These are phyloP conservation scores for Metarhizium brunneum DNA, from an alignment of 2,329 filamentous ascomycete genomes.

Conservation along the genomic window DNA sequence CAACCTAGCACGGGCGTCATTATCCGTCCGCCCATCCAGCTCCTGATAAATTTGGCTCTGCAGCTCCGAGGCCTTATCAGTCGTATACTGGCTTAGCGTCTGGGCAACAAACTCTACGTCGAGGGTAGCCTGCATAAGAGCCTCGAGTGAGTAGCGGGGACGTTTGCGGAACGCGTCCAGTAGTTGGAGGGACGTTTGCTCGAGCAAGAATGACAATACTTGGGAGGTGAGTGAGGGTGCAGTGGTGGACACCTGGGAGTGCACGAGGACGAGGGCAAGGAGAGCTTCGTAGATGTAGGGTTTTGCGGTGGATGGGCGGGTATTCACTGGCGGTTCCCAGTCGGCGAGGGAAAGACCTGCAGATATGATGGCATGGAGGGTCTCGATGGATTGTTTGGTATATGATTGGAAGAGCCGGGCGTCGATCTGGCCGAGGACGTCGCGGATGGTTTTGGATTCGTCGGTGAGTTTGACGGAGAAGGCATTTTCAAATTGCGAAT, in stretches of 20 bases:
- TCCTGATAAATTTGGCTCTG: conserved; percentile 91
- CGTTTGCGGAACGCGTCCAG: conserved; percentile 68
- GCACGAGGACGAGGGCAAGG: conserved; percentile 77
- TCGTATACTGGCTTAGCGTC: conserved; percentile 83
- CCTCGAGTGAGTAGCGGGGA: conserved; percentile 61
- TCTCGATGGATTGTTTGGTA: conserved; percentile 65
- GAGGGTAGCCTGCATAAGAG: conserved; percentile 92
- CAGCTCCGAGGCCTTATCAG: conserved; percentile 67
- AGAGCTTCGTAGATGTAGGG: conserved; percentile 87
- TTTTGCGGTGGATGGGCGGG: conserved; percentile 63
- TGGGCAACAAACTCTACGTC: conserved; percentile 97
- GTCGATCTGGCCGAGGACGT: conserved; percentile 87
- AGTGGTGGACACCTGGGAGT: conserved; percentile 80
- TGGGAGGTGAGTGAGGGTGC: conserved; percentile 66
- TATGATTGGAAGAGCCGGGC: conserved; percentile 86
- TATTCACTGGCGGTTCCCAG: conserved; percentile 55
- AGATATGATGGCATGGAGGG: conserved; percentile 60
- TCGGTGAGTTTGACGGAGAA: conserved; percentile 94
- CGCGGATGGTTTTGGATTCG: conserved; percentile 83
- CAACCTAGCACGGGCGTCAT: conserved; percentile 67
- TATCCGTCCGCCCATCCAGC: conserved; percentile 80
- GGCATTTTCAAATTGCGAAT: conserved; percentile 83
- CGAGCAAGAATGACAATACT: conserved; percentile 79
- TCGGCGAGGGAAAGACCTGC: conserved; percentile 59
- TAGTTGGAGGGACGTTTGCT: conserved; percentile 71